Conservation (phyloP, 2,329 filamentous ascomycete species). For the Penicillium sp. region DNA sequence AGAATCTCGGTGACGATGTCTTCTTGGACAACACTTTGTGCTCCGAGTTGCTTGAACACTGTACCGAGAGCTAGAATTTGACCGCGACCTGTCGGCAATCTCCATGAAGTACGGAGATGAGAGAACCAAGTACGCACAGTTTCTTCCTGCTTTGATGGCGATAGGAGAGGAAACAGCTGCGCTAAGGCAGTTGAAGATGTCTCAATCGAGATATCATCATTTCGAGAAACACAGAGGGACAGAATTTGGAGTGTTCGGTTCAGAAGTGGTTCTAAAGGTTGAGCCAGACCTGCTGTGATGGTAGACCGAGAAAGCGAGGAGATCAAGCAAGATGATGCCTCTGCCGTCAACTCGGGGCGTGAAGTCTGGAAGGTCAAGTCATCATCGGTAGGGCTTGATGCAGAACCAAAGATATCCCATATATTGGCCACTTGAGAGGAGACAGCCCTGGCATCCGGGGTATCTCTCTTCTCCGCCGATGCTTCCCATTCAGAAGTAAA, state of each 20-base stretch:
- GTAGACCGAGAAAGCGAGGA: conserved; percentile 36
- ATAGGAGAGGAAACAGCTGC: conserved; percentile 40
- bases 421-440: conserved; percentile 27
- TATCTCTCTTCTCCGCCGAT: conserved; percentile 17
- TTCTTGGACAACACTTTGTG: conserved; percentile 22
- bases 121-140: conserved; percentile 42
- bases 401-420: conserved; percentile 40
- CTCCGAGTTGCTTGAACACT: conserved; percentile 36
- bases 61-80: conserved; percentile 44
- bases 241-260: conserved; percentile 35
- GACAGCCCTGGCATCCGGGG: conserved; percentile 27
- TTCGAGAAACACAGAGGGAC: conserved; percentile 39
- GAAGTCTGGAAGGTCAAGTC: conserved; percentile 40
- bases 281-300: conserved; percentile 8
- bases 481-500: conserved; percentile 22
- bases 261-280: conserved; percentile 24
- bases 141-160: conserved; percentile 29
- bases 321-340: conserved; percentile 41
- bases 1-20: conserved; percentile 35
- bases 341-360: conserved; percentile 43
- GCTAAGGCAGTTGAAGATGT: conserved; percentile 41
- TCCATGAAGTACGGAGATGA: conserved; percentile 35
- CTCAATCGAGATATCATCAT: conserved; percentile 41
- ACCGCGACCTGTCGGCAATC: conserved; percentile 41
- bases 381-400: conserved; percentile 34